Evolutionary conservation across 2,329 filamentous ascomycete genomes (phyloP).

Genomic region (Penicillium sp.): DNA sequence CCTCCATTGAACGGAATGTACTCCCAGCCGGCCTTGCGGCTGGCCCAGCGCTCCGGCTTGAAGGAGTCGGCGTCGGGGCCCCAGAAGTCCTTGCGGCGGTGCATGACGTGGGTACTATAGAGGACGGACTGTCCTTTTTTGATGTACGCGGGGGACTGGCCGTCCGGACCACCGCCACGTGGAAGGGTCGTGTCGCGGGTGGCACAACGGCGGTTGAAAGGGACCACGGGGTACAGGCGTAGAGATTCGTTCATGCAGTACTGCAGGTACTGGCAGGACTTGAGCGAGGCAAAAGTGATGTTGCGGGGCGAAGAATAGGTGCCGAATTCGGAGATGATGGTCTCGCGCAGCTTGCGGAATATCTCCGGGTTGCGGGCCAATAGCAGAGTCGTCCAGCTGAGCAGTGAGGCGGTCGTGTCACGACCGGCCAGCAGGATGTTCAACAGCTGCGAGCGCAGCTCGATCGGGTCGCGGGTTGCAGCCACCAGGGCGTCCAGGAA

Average conservation of each 20-base stretch:
- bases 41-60: conserved; percentile 68
- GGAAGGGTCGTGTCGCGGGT: conserved; percentile 45
- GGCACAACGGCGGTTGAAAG: conserved; percentile 45
- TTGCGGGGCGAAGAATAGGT: conserved; percentile 37
- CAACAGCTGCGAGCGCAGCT: conserved; percentile 50
- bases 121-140: conserved; percentile 64
- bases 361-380: conserved; percentile 40
- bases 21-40: conserved; percentile 62
- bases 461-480: conserved; percentile 48
- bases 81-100: conserved; percentile 59
- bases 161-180: conserved; percentile 60
- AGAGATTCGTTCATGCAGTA: conserved; percentile 42
- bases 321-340: conserved; percentile 39
- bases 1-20: conserved; percentile 76
- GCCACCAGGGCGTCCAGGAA: conserved; percentile 51
- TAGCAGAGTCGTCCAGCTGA: conserved; percentile 47
- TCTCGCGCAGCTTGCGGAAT: conserved; percentile 36
- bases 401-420: conserved; percentile 52
- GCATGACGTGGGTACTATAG: conserved; percentile 71
- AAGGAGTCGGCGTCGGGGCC: conserved; percentile 53
- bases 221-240: conserved; percentile 48
- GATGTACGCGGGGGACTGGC: conserved; percentile 60
- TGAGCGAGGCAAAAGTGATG: conserved; percentile 46
- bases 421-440: conserved; percentile 54
- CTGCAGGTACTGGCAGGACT: conserved; percentile 40